Evolutionary conservation across 257 asterid genomes (phyloP).

Genomic region (Lithospermum erythrorhizon): DNA sequence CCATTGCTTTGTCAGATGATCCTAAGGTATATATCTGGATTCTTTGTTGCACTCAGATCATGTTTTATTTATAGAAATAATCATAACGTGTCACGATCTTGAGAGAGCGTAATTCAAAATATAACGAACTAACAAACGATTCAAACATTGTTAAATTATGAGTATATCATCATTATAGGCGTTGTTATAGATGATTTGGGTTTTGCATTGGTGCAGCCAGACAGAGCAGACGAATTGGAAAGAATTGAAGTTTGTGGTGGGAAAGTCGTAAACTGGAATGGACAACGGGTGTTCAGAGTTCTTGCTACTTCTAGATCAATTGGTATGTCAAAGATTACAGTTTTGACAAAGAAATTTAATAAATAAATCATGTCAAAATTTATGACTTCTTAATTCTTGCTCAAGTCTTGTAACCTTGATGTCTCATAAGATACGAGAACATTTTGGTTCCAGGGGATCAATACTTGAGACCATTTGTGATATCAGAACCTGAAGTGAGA

Average conservation of each 20-base stretch:
- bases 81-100: too few relatives aligned
- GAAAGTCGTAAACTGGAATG: constrained; percentile 63
- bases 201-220: constrained; percentile 36
- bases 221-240: constrained; percentile 55
- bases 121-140: too few relatives aligned
- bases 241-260: constrained; percentile 68
- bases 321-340: constrained; percentile 22
- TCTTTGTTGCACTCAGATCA: background rate
- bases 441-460: constrained; percentile 32
- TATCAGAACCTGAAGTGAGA: constrained; percentile 42
- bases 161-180: background rate
- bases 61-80: too few relatives aligned
- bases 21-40: constrained; percentile 41
- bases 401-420: background rate
- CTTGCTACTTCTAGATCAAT: constrained; percentile 73
- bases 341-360: too few relatives aligned
- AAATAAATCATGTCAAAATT: background rate
- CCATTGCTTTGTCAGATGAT: constrained; percentile 50
- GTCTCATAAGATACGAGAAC: background rate
- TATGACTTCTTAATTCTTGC: too few relatives aligned
- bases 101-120: too few relatives aligned
- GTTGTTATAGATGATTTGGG: background rate
- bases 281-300: constrained; percentile 53
- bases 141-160: background rate
- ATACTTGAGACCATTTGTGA: constrained; percentile 55